Evolutionary conservation across 179 eudicot species (phyloP), one percentile per base, ranked within the genome.

Genomic region (Gypsophila paniculata): DNA sequence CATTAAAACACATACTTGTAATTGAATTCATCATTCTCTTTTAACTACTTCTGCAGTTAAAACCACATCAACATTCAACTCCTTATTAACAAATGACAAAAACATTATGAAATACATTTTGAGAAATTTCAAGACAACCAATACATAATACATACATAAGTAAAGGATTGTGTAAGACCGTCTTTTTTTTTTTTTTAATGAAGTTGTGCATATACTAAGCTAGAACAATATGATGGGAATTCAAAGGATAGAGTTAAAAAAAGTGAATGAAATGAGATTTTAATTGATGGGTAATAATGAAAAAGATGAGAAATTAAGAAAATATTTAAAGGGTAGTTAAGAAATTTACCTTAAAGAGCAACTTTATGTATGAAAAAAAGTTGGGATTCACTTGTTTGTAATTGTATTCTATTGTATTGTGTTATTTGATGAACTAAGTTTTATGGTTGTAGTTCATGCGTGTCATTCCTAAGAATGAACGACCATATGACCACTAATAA

Each of bases 1-100:
- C 87, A 79, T 75, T 68, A 48, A 85, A 70, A 77, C 91, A 88
- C 96, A 90, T 90, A 19, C 72, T 77, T 68, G 65, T 60, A 72
- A 69, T 34, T 61, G 26, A 65, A 58, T 42, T 25, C 54, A 8
- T 46, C 52, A 46, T 46, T 29, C 7, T 12, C 14, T 46, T 46
- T 7, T 17, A 2, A 8, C 34, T 68, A 0, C 19, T 54, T 72
- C 82, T 79, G 76, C 79, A 53, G 18, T 34, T 15, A 57, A 71
- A 72, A 23, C 63, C 72, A 61, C 54, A 70, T 38, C 0, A 62
- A 54, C n/a, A 68, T 12, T 13, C 8, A 13, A 42, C 8, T 2
- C 3, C 46, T 29, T 1, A 15, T 53, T 8, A 14, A 26, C 0
- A 38, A 61, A 38, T n/a, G 3, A 29, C 23, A 2, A 29, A 4